Base-by-base conservation (phyloP, 2,329 filamentous ascomycete genomes). In the Emericellopsis atlantica region DNA sequence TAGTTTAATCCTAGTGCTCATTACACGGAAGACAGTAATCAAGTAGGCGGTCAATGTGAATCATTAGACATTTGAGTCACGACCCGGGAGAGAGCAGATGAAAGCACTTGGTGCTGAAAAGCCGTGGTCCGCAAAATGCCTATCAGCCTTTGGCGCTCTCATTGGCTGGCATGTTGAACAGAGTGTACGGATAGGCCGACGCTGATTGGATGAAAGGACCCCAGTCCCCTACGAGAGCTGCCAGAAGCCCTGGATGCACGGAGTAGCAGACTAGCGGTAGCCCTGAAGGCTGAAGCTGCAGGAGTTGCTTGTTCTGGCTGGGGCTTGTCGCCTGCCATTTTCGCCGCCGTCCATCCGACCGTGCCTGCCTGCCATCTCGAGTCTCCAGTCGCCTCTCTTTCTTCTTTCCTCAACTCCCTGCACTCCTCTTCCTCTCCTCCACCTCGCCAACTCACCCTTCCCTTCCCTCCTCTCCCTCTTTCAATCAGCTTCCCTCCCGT, bases 281-380 rank as follows among this genome's bases (percentile, higher is more conserved):
- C 4, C 12, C 14, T 11, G 34, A 15, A 11, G 18, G 12, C 34
- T n/a, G 14, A 5, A 37, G 21, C 16, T 21, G 35, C 21, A 21
- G 35, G 21, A 23, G 15, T 2, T 23, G 35, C 12, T 4, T 4
- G 4, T 21, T 23, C 26, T 31, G 36, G 14, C 37, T n/a, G 31
- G 16, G 16, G 15, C 38, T 26, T 40, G 38, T 33, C 16, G 18
- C 35, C 18, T 40, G 16, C 15, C 40, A 37, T 34, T 31, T 23
- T 39, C 43, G 26, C 37, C 38, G 35, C 31, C 40, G 16, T 29
- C 43, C 42, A 39, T 42, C 42, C 32, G 32, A 21, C 36, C 37
- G n/a, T 32, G 37, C 37, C 43, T 34, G 11, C 39, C 29, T 35
- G 33, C 31, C 36, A 31, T 43, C 43, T 40, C 16, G 29, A 22